Conservation (phyloP, 176 grass and related monocot genomes). For the Luzula sylvatica region DNA sequence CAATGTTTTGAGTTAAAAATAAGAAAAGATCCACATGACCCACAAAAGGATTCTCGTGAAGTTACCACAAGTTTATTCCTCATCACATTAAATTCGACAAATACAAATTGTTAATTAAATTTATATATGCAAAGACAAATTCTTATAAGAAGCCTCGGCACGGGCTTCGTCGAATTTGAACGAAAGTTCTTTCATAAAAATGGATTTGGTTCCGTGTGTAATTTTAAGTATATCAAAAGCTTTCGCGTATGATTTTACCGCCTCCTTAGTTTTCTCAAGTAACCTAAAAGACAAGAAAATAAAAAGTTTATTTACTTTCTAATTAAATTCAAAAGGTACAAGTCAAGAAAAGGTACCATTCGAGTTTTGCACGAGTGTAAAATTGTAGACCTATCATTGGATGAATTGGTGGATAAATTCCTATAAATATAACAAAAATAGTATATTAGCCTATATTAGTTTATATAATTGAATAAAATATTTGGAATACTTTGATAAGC, state of each 20-base stretch:
- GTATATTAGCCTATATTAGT: neutral
- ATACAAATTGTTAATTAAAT: no score
- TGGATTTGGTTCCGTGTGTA: constrained; percentile 61
- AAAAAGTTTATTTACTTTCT: constrained; percentile 4
- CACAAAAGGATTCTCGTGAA: no score
- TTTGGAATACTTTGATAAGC: constrained; percentile 61
- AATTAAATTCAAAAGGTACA: neutral
- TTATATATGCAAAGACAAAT: constrained; percentile 15
- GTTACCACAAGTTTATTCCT: no score
- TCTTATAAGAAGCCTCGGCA: constrained; percentile 60
- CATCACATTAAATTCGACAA: no score
- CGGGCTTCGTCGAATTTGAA: constrained; percentile 61
- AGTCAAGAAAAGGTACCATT: constrained; percentile 43
- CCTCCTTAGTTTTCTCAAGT: constrained; percentile 59
- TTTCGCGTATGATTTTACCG: constrained; percentile 58
- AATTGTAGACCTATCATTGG: constrained; percentile 82
- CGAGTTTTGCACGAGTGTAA: constrained; percentile 77
- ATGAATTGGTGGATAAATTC: constrained; percentile 75
- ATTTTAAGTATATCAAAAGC: constrained; percentile 67
- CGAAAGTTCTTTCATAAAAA: constrained; percentile 77
- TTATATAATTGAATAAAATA: constrained; percentile 6
- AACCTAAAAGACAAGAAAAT: constrained; percentile 31
- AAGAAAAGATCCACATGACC: no score
- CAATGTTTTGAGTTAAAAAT: no score
- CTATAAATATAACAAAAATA: constrained; percentile 15